phyloP scores from a whole-genome alignment of 257 asterid species.

The Eucommia ulmoides region DNA sequence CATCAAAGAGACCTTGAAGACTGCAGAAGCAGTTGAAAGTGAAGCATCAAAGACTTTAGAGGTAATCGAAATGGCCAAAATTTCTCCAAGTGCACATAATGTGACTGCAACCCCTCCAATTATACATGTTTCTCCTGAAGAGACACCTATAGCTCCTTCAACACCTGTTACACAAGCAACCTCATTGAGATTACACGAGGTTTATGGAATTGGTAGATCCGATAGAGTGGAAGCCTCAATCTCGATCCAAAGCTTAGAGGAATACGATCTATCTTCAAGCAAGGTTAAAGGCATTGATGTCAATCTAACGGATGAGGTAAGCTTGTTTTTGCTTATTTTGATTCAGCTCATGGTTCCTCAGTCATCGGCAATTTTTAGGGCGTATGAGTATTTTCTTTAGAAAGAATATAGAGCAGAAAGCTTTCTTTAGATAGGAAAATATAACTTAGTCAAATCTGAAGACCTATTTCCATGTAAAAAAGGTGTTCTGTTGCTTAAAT shows the following conservation, averaged over 20 bases:
- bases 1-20: conserved; percentile 5
- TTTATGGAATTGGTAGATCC: conserved; percentile 17
- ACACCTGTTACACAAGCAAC: conserved; percentile 37
- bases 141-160: conserved; percentile 47
- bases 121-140: conserved; percentile 17
- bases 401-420: no score
- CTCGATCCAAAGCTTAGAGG: conserved; percentile 28
- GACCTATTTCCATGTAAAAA: no score
- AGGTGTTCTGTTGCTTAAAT: no score
- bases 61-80: conserved; percentile 11
- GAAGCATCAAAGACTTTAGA: conserved; percentile 7
- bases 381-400: no score
- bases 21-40: conserved; percentile 10
- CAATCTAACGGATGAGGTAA: conserved; percentile 36
- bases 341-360: no score
- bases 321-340: no score
- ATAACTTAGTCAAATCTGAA: no score
- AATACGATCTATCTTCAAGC: conserved; percentile 8
- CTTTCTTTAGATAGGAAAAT: no score
- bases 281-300: conserved; percentile 25
- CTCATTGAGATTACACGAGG: conserved; percentile 31
- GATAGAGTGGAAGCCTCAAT: conserved; percentile 22
- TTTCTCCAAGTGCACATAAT: background rate
- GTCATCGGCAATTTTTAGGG: no score
- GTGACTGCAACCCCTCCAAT: conserved; percentile 3